These are phyloP conservation scores for Ophryocystis elektroscirrha DNA, from an alignment of 169 alveolate species.

Conservation along the genomic window DNA sequence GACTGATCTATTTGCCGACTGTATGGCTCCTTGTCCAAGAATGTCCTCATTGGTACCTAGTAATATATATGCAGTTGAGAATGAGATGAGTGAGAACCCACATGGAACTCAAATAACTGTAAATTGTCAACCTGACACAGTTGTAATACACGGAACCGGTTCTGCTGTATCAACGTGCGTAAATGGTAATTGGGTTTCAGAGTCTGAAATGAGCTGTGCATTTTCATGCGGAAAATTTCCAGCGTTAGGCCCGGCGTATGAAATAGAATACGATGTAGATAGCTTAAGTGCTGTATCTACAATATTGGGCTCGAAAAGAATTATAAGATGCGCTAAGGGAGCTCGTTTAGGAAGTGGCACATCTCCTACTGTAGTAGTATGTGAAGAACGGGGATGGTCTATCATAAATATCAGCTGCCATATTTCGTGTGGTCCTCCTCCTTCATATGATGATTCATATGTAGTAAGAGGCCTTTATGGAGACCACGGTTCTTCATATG, in stretches of 20 bases:
- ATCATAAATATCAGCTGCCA: too few species aligned
- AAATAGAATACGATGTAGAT: conserved; percentile 1
- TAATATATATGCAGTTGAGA: neutral
- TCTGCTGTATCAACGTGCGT: conserved; percentile 5
- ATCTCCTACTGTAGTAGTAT: too few species aligned
- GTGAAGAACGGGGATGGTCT: too few species aligned
- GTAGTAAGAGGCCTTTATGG: too few species aligned
- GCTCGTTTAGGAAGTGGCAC: too few species aligned
- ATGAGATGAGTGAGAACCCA: neutral
- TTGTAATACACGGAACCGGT: neutral
- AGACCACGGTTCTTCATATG: too few species aligned
- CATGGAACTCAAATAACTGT: neutral
- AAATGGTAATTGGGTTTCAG: conserved; percentile 6
- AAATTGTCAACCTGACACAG: neutral
- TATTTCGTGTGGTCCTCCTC: too few species aligned
- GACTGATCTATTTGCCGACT: neutral
- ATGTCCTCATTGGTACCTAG: neutral
- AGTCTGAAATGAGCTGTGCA: conserved; percentile 7
- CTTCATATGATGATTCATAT: too few species aligned
- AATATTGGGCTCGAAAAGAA: too few species aligned
- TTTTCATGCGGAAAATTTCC: conserved; percentile 14
- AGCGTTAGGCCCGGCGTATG: conserved; percentile 9
- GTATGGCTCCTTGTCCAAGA: neutral
- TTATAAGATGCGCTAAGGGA: too few species aligned
- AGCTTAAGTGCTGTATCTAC: too few species aligned